These are phyloP conservation scores for Quercus lobata DNA, from an alignment of 331 rosid genomes.

Conservation along the genomic window DNA sequence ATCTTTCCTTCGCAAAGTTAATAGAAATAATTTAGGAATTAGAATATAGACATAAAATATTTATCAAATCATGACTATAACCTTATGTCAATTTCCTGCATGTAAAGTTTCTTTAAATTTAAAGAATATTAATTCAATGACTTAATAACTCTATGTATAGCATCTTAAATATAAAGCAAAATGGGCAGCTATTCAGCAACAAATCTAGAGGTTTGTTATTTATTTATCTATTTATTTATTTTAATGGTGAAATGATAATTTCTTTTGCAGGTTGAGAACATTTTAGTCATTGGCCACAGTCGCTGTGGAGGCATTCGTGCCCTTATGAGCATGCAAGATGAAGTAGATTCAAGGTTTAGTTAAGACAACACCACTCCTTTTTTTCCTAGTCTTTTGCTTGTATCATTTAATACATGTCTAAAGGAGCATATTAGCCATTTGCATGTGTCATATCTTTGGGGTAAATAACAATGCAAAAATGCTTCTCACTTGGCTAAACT, in stretches of 20 bases:
- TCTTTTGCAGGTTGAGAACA: constrained; percentile 66
- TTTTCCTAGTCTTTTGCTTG: constrained; percentile 6
- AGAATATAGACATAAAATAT: background rate
- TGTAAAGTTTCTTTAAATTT: background rate
- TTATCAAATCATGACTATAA: background rate
- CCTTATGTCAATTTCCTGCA: background rate
- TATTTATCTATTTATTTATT: background rate
- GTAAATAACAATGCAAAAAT: background rate
- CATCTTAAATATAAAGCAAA: background rate
- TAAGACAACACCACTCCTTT: background rate
- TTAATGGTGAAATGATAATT: background rate
- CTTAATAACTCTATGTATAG: background rate
- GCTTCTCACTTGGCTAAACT: constrained; percentile 19
- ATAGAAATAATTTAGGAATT: background rate
- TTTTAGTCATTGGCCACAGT: constrained; percentile 93
- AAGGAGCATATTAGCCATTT: background rate
- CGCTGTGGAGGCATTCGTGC: constrained; percentile 98
- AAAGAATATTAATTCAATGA: background rate
- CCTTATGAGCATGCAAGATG: constrained; percentile 84
- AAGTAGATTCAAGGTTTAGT: constrained; percentile 47
- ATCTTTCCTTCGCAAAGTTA: background rate
- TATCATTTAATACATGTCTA: background rate
- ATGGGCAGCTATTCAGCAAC: background rate
- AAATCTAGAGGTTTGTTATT: background rate
- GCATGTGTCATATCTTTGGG: background rate